These are phyloP conservation scores for Mycena kentingensis DNA, from an alignment of 768 basidiomycete species.

Conservation along the genomic window DNA sequence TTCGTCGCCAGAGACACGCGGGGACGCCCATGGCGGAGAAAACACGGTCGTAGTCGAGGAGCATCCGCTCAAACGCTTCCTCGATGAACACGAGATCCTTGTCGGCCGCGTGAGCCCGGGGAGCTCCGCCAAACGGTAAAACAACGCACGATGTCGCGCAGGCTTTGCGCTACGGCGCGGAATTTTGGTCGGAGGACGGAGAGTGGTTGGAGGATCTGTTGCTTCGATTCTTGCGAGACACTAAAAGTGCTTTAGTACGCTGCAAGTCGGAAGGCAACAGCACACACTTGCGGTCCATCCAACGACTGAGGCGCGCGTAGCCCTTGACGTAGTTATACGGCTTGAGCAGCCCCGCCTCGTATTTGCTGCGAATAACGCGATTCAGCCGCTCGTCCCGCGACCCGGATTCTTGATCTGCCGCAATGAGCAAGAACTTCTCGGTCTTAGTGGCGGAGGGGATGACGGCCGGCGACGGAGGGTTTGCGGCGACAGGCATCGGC, in stretches of 20 bases:
- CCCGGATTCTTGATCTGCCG: slow-evolving; percentile 92
- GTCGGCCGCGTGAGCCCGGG: slow-evolving; percentile 1
- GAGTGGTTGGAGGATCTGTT: slow-evolving; percentile 88
- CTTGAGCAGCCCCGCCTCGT: slow-evolving; percentile 91
- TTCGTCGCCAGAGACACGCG: slow-evolving; percentile 93
- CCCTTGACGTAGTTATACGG: slow-evolving; percentile 98
- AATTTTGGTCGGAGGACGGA: slow-evolving; percentile 86
- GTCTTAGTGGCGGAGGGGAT: slow-evolving; percentile 78
- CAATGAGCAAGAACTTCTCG: slow-evolving; percentile 88
- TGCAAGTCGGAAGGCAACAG: not conserved
- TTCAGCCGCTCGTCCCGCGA: slow-evolving; percentile 88
- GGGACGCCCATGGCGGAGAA: slow-evolving; percentile 97
- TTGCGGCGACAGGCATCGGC: too few relatives aligned
- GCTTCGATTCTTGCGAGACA: slow-evolving; percentile 87
- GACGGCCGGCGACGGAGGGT: slow-evolving; percentile 44
- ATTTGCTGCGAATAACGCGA: slow-evolving; percentile 92
- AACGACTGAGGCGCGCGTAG: slow-evolving; percentile 84
- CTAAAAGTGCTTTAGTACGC: slow-evolving; percentile 39
- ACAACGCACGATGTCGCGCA: slow-evolving; percentile 70
- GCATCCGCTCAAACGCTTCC: slow-evolving; percentile 92
- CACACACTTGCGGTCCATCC: slow-evolving; percentile 91
- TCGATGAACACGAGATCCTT: slow-evolving; percentile 97
- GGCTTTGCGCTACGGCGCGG: slow-evolving; percentile 79
- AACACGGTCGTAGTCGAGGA: slow-evolving; percentile 94
- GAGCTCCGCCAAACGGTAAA: slow-evolving; percentile 1